Evolutionary conservation across 108 stramenopile species (phyloP).

Genomic region (Seminavis robusta): DNA sequence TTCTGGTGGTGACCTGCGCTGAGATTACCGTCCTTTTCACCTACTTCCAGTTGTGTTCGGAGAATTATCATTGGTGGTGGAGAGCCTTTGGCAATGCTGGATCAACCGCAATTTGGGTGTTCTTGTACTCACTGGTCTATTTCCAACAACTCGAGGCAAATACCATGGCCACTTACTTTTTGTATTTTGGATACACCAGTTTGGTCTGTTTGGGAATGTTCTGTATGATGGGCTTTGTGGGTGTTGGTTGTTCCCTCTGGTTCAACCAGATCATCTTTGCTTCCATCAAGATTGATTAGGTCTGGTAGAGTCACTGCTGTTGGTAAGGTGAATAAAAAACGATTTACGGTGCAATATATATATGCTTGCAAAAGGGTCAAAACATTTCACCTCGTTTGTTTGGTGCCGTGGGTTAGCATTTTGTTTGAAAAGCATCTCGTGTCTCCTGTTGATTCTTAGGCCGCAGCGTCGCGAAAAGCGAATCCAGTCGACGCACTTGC

Average conservation of each 20-base stretch:
- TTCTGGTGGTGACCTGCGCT: slow-evolving; percentile 84
- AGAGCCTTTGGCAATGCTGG: slow-evolving; percentile 77
- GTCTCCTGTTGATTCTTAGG: too few relatives aligned
- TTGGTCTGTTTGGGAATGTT: slow-evolving; percentile 69
- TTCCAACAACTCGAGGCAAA: slow-evolving; percentile 71
- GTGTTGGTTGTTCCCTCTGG: slow-evolving; percentile 74
- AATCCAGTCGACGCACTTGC: too few relatives aligned
- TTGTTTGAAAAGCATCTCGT: too few relatives aligned
- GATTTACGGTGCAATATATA: too few relatives aligned
- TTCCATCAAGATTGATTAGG: slow-evolving; percentile 90
- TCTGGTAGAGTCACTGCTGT: too few relatives aligned
- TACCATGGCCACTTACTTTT: slow-evolving; percentile 67
- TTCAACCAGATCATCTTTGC: slow-evolving; percentile 89
- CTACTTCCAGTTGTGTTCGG: slow-evolving; percentile 91
- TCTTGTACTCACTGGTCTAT: slow-evolving; percentile 83
- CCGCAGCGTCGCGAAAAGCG: too few relatives aligned
- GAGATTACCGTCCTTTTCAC: slow-evolving; percentile 87
- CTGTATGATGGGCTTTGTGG: slow-evolving; percentile 84
- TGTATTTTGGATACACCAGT: slow-evolving; percentile 95
- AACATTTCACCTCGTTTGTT: too few relatives aligned
- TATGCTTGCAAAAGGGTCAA: too few relatives aligned
- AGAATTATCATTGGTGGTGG: slow-evolving; percentile 99
- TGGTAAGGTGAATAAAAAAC: too few relatives aligned
- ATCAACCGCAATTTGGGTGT: slow-evolving; percentile 79
- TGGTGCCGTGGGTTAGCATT: too few relatives aligned